A percentile compares a stretch with the other conserved stretches of the same genome.
phyloP scores from a whole-genome alignment of 2,329 filamentous ascomycete genomes.

The Aspergillus sp. region DNA sequence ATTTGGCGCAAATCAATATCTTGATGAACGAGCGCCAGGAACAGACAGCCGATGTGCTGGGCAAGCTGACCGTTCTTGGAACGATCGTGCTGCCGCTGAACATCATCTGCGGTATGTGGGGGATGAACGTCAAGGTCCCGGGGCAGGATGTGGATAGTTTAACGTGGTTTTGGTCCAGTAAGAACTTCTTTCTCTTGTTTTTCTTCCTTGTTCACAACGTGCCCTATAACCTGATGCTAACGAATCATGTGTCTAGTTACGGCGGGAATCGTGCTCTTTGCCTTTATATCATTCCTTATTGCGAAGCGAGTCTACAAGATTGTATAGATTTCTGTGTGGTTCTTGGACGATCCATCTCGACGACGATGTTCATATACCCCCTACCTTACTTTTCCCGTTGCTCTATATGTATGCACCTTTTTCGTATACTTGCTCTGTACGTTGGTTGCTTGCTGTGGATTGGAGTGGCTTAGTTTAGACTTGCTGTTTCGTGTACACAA shows the following conservation, averaged over 20 bases:
- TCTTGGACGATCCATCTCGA: neutral
- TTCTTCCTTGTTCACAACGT: neutral
- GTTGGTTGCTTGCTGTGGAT: too few relatives aligned
- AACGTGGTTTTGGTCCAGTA: conserved; percentile 68
- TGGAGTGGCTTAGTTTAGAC: too few relatives aligned
- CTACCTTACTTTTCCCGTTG: neutral
- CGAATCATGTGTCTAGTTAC: conserved; percentile 51
- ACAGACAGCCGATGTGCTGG: conserved; percentile 90
- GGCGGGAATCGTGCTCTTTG: conserved; percentile 74
- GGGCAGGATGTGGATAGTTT: conserved; percentile 82
- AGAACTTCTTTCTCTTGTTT: conserved; percentile 14
- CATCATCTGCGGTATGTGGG: conserved; percentile 97
- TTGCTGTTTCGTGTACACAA: too few relatives aligned
- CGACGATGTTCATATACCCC: neutral
- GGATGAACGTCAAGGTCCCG: conserved; percentile 97
- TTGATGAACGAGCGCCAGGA: conserved; percentile 98
- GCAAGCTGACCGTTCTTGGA: conserved; percentile 90
- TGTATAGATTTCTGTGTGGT: conserved; percentile 49
- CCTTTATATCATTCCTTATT: conserved; percentile 73
- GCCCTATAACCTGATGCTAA: conserved; percentile 3
- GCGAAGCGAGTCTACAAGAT: conserved; percentile 83
- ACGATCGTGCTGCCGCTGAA: conserved; percentile 99
- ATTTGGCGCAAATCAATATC: conserved; percentile 99
- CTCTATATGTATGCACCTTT: too few relatives aligned
- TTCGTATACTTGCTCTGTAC: too few relatives aligned